A percentile compares a stretch with the other conserved stretches of the same genome.
Conservation (phyloP, 306 rosid species). For the Senna tora region DNA sequence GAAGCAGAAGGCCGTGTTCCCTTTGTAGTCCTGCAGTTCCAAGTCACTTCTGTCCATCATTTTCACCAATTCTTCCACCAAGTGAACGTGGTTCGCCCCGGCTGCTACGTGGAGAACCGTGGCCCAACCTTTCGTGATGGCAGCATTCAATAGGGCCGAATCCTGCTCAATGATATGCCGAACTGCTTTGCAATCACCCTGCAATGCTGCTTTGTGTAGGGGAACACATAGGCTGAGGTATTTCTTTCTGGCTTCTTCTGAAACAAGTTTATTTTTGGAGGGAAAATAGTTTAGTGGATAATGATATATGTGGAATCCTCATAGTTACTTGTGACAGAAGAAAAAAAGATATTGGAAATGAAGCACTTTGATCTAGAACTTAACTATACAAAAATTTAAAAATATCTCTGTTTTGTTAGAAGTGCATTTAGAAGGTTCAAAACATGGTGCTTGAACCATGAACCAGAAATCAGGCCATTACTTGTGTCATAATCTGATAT, state of each 20-base stretch:
- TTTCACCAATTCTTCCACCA: slow-evolving; percentile 42
- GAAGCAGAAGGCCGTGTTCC: slow-evolving; percentile 48
- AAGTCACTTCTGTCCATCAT: not conserved
- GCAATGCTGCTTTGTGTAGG: slow-evolving; percentile 48
- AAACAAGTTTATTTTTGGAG: slow-evolving; percentile 12
- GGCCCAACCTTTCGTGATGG: slow-evolving; percentile 47
- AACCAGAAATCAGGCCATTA: too few relatives aligned
- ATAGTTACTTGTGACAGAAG: too few relatives aligned
- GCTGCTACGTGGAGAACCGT: slow-evolving; percentile 52
- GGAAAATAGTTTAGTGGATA: not conserved
- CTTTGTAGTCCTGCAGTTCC: slow-evolving; percentile 27
- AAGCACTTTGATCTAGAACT: too few relatives aligned
- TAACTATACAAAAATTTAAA: too few relatives aligned
- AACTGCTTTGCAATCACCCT: slow-evolving; percentile 50
- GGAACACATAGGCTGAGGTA: slow-evolving; percentile 46
- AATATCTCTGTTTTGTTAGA: too few relatives aligned
- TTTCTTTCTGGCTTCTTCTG: slow-evolving; percentile 24
- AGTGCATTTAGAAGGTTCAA: too few relatives aligned
- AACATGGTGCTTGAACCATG: too few relatives aligned
- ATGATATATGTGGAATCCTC: not conserved
- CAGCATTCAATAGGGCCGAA: not conserved
- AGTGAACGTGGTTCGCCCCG: slow-evolving; percentile 40
- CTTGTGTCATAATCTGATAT: too few relatives aligned
- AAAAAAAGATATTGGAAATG: too few relatives aligned
- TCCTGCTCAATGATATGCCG: slow-evolving; percentile 28